A percentile compares a stretch with the other conserved stretches of the same genome.
These are phyloP conservation scores for Pleurotus cornucopiae DNA, from an alignment of 768 basidiomycete species.

Conservation along the genomic window DNA sequence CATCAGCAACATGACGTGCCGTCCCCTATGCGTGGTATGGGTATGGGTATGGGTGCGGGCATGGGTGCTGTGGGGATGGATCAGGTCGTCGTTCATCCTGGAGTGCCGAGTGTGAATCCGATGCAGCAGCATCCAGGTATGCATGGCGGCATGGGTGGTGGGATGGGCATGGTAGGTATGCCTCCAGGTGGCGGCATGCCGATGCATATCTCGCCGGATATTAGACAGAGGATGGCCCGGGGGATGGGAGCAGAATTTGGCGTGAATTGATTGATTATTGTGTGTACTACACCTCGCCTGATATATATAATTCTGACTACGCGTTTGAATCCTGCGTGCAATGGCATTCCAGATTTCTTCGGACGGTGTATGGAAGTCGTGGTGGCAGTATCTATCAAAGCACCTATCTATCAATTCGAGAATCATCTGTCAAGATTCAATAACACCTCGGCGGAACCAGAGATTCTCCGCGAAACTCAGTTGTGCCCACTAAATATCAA, in stretches of 20 bases:
- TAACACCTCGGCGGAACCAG: too few relatives aligned
- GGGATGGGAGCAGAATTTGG: slow-evolving; percentile 16
- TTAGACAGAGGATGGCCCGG: slow-evolving; percentile 22
- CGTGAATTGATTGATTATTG: not conserved
- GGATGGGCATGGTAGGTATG: slow-evolving; percentile 25
- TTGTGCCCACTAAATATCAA: too few relatives aligned
- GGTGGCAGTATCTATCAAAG: too few relatives aligned
- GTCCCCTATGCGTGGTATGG: slow-evolving; percentile 29
- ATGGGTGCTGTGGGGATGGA: slow-evolving; percentile 22
- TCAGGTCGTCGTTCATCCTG: too few relatives aligned
- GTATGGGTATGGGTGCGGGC: slow-evolving; percentile 21
- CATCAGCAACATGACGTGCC: not conserved
- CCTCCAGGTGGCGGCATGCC: slow-evolving; percentile 19
- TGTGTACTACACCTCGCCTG: not conserved
- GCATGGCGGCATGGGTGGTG: slow-evolving; percentile 24
- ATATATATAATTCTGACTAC: too few relatives aligned
- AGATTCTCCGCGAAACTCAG: too few relatives aligned
- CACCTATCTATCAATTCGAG: too few relatives aligned
- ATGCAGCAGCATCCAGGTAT: slow-evolving; percentile 19
- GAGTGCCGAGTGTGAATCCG: slow-evolving; percentile 11
- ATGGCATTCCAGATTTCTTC: too few relatives aligned
- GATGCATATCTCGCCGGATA: slow-evolving; percentile 21
- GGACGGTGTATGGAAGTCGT: too few relatives aligned
- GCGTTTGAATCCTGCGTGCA: too few relatives aligned
- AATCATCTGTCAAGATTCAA: too few relatives aligned